Evolutionary conservation across 345 rosid species (phyloP), one percentile per base, ranked within the genome.

Genomic region (Eucalyptus cloeziana): DNA sequence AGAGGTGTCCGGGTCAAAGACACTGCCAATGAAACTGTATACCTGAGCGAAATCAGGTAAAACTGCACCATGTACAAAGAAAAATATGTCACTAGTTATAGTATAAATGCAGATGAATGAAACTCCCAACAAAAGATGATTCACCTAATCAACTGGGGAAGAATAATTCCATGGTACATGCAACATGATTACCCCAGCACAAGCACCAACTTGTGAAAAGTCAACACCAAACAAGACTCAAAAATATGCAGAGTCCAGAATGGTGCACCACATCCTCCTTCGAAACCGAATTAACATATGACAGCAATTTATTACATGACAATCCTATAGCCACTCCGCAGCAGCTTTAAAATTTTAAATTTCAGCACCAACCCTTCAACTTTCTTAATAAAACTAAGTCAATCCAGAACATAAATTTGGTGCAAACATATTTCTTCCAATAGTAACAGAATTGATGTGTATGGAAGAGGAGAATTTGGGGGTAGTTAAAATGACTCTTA

Each of bases 1-100:
- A 85, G 94, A 91, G 43, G 92, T 92, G 89, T 90, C 64, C 64
- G 99, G 98, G 92, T 97, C 99, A 88, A 94, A 95, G 85, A 95
- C 97, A 91, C 97, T 94, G 92, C 99, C 99, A 79, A 97, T 94
- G 93, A 96, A 96, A 91, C 91, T 69, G 92, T 97, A 97, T 37
- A 97, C 99, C 94, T 96, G 97, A 67, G 92, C 93, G 89, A 96
- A 96, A 93, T 96, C 98, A 8, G 99, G 98, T 79, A 95, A 93
- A 89, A 97, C 98, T 97, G 98, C 91, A 90, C 50, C 88, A 85
- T 88, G 43, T 40, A 64, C n/a, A 89, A 21, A 8, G 30, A 60
- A 37, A 50, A 4, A 67, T 30, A 69, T 24, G 85, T 64, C 4
- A 33, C 25, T n/a, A 71, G 88, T 22, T 21, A 43, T 21, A 43